Base-by-base conservation (phyloP, 1,284 basidiomycete species). In the Coriolopsis trogii region DNA sequence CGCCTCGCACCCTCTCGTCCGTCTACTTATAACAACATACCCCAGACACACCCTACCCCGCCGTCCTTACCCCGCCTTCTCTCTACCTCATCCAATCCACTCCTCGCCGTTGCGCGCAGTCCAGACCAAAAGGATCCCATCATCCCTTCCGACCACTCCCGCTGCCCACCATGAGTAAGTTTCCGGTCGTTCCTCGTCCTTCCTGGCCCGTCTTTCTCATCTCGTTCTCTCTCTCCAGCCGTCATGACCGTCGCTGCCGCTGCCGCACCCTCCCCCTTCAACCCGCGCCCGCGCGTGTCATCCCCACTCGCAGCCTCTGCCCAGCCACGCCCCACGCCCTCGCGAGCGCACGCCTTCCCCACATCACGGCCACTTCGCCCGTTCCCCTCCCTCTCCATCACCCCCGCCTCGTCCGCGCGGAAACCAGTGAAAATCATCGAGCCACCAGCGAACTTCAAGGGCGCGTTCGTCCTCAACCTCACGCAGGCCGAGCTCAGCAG, bases 401-500 rank as follows among this genome's bases (percentile, higher is more conserved):
- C 51, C 44, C 61, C 43, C 44, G 20, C 42, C 37, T 26, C 65
- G n/a, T 68, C 74, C 45, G 59, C 33, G 46, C 64, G 64, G 46
- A 79, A 78, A 52, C 68, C 77, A 3, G 74, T 84, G 23, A 91
- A 91, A 66, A 75, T 90, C 65, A 90, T 92, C 51, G 79, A 89
- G 65, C 85, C 87, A 8, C 87, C 89, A 25, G 77, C 82, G 61
- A 82, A 86, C 67, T 82, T 83, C 69, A 79, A 80, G 48, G 80
- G 77, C 46, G 82, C 81, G 45, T 91, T 91, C 61, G 75, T 87
- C 53, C 79, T 92, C 45, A 80, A 91, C 68, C 77, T 92, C 53
- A 90, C 89, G 1, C 89, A 90, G 64, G 87, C 82, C 10, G 89
- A 92, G 67, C 79, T 92, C 65, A 81, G 87, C 67, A 75, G 88